Evolutionary conservation across 805 yeast species (phyloP), one percentile per base, ranked within the genome.

Genomic region (Starmerella bacillaris): DNA sequence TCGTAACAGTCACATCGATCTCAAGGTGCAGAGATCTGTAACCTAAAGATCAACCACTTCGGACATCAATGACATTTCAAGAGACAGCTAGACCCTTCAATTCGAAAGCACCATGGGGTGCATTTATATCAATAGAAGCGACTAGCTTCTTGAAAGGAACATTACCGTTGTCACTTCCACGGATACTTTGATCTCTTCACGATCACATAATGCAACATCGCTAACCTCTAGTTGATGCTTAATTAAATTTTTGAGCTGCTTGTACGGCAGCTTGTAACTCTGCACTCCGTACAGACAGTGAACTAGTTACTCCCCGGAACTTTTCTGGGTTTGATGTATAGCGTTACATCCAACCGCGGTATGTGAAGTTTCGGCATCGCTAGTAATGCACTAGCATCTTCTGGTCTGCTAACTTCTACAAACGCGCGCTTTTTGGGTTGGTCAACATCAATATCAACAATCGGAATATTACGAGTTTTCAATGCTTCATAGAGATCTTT

Each of bases 141-240:
- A 86, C 94, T 64, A 89, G 74, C 73, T 89, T 89, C 75, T 89
- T 89, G 68, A 89, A 86, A 73, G 78, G 89, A 49, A 89, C 75
- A 72, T 89, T 89, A 56, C 94, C 95, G 46, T 80, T 77, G 60
- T 95, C 95, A 56, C 75, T 75, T 70, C 76, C 80, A 71, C 98
- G 79, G 54, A 74, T 61, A 43, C 94, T 70, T 47, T 98, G 96
- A 60, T 89, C 96, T 66, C 96, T 82, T 69, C 89, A 96, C 49
- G 95, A 83, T 95, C 96, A 83, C 96, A 89, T 89, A 67, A 89
- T 86, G 64, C 98, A 80, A 67, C 95, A 83, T 54, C 94, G 83
- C 56, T 77, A 80, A 56, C 94, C 95, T 62, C 84, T 84, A 65
- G 89, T 74, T 54, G 73, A 73, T 40, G 83, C 64, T 68, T 89